Evolutionary conservation across 2,329 filamentous ascomycete genomes (phyloP).

Genomic region (Thelonectria rubi): DNA sequence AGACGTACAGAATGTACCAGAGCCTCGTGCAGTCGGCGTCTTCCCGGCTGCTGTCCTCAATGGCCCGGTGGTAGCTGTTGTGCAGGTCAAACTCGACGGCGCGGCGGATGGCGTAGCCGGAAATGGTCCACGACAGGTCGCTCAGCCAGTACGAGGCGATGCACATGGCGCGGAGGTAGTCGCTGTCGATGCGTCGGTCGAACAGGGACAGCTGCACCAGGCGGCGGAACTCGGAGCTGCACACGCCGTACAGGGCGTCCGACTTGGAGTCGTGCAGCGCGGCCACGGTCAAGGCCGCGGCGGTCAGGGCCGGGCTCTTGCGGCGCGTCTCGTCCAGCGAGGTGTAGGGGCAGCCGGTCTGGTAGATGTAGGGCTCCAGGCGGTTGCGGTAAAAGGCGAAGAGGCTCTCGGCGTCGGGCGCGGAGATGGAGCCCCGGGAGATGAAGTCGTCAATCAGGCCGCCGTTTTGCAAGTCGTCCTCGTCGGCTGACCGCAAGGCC

Average conservation of each 20-base stretch:
- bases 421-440: constrained; percentile 51
- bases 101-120: constrained; percentile 60
- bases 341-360: constrained; percentile 57
- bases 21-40: constrained; percentile 62
- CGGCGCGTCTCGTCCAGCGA: constrained; percentile 61
- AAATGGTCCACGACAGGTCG: constrained; percentile 69
- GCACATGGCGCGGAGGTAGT: constrained; percentile 67
- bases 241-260: constrained; percentile 60
- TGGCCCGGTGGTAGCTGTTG: constrained; percentile 49
- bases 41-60: constrained; percentile 50
- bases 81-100: constrained; percentile 56
- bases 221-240: constrained; percentile 63
- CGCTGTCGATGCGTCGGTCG: constrained; percentile 49
- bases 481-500: constrained; percentile 45
- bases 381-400: constrained; percentile 59
- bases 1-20: constrained; percentile 68
- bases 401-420: constrained; percentile 58
- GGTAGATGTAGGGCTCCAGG: constrained; percentile 60
- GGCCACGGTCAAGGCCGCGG: constrained; percentile 65
- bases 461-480: not conserved
- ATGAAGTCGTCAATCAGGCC: constrained; percentile 43
- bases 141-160: constrained; percentile 70
- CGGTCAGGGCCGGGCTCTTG: constrained; percentile 63
- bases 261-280: constrained; percentile 65
- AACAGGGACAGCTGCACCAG: constrained; percentile 59